Evolutionary conservation across 139 green algal species (phyloP), one percentile per base, ranked within the genome.

Genomic region (Pycnococcus provasolii): DNA sequence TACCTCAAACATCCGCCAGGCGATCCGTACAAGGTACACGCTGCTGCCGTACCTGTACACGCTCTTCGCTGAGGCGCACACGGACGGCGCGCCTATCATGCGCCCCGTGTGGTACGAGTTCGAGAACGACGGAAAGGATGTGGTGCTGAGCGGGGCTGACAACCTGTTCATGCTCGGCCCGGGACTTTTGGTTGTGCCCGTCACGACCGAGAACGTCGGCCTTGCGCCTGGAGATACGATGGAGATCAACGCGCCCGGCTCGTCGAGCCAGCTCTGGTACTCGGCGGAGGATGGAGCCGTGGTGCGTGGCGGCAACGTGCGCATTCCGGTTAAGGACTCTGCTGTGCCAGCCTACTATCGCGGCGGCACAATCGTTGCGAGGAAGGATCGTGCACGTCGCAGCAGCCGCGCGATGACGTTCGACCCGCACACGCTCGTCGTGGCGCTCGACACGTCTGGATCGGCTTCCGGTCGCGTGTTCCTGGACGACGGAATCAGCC

Each of bases 41-140:
- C 77, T 98, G 63, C 79, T 99, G 76, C 94, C 94, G 9, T 96
- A 97, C 82, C 77, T 96, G 2, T 99, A 98, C 86, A 97, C 91
- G 3, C 77, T 94, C 3, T 98, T 99, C 82, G 77, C 83, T 48
- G 68, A 84, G 42, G 84, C 88, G 44, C 90, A 92, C 77, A 67
- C 79, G 13, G 85, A 77, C 0, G 89, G 90, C 47, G 62, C 69
- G 13, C 89, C 91, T 50, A 68, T 97, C 39, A 84, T 97, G 83
- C 81, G 89, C 3, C 93, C 93, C 0, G 69, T 97, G 52, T 97
- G 84, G 84, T 94, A 87, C 58, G 93, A 97, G 70, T 99, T 96
- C 80, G 91, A 91, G 0, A 61, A 83, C 3, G 72, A 89, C 43
- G 42, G 66, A 46, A 59, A 66, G 0, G 26, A 26, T 26, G 26